These are phyloP conservation scores for Irpex sp. DNA, from an alignment of 1,284 basidiomycete genomes.

Conservation along the genomic window DNA sequence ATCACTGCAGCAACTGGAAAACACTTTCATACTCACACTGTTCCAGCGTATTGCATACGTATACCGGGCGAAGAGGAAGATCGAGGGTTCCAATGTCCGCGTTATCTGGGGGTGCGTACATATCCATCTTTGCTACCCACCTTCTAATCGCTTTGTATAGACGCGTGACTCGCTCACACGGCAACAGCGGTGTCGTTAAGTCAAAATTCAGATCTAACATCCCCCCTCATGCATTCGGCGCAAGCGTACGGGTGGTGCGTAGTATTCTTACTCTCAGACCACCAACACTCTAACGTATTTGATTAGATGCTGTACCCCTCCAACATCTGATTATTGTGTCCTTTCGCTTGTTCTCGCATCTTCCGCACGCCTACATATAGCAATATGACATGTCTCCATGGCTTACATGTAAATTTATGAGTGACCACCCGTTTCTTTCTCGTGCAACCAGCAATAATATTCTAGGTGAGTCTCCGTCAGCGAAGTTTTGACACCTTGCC, in stretches of 20 bases:
- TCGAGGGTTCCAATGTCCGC: conserved; percentile 89
- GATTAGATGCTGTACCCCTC: conserved; percentile 50
- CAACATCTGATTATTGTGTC: conserved; percentile 35
- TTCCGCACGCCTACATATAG: conserved; percentile 34
- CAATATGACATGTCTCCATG: conserved; percentile 39
- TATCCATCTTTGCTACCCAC: not conserved
- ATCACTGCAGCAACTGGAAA: not conserved
- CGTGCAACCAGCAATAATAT: not conserved
- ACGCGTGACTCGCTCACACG: conserved; percentile 89
- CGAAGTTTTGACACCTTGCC: not conserved
- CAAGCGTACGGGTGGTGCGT: conserved; percentile 88
- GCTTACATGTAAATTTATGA: conserved; percentile 13
- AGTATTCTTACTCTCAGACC: conserved; percentile 10
- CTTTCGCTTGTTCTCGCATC: conserved; percentile 25
- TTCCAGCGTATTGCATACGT: conserved; percentile 91
- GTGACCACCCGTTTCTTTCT: not conserved
- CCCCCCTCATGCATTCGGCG: conserved; percentile 94
- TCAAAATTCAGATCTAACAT: conserved; percentile 97
- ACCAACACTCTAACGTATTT: not conserved
- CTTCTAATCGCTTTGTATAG: conserved; percentile 30
- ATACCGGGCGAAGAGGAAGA: conserved; percentile 92
- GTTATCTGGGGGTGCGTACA: conserved; percentile 89
- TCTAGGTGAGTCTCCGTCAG: not conserved
- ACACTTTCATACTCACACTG: not conserved
- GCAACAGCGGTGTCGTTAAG: conserved; percentile 94